These are phyloP conservation scores for Tetrapisispora taiwanensis DNA, from an alignment of 805 yeast species.

Conservation along the genomic window DNA sequence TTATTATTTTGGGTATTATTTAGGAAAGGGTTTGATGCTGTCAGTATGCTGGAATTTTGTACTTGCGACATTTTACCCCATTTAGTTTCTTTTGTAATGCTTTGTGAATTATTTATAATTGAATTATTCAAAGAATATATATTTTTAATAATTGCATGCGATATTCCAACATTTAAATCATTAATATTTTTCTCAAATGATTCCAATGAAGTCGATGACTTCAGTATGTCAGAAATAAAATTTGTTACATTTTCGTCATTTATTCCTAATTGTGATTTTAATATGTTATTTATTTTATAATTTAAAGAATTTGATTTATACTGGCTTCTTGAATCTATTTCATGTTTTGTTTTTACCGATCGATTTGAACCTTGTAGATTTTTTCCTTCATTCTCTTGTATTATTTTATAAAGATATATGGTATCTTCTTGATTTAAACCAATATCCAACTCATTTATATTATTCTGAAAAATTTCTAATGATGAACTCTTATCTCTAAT, in stretches of 20 bases:
- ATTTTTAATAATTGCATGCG: constrained; percentile 4
- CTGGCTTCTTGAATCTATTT: too few relatives aligned
- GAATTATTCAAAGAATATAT: constrained; percentile 5
- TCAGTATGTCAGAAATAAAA: constrained; percentile 15
- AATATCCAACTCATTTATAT: constrained; percentile 36
- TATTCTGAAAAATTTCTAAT: constrained; percentile 28
- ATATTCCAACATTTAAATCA: constrained; percentile 20
- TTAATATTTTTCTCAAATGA: constrained; percentile 9
- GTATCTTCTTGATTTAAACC: constrained; percentile 22
- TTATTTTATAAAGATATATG: constrained; percentile 7
- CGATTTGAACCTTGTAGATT: too few relatives aligned
- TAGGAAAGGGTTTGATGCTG: constrained; percentile 4
- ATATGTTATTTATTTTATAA: background rate
- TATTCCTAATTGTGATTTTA: constrained; percentile 10
- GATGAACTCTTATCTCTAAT: constrained; percentile 29
- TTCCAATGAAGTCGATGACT: constrained; percentile 5
- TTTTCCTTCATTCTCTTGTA: background rate
- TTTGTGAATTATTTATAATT: too few relatives aligned
- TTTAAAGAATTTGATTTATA: background rate
- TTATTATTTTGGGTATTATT: constrained; percentile 23
- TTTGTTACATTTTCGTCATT: constrained; percentile 18
- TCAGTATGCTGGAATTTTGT: too few relatives aligned
- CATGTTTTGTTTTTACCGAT: background rate
- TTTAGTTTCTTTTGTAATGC: too few relatives aligned
- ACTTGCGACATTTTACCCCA: constrained; percentile 1